Evolutionary conservation across 192 early-diverging fungal species (phyloP), one percentile per base, ranked within the genome.

Genomic region (Backusella tuberculispora): DNA sequence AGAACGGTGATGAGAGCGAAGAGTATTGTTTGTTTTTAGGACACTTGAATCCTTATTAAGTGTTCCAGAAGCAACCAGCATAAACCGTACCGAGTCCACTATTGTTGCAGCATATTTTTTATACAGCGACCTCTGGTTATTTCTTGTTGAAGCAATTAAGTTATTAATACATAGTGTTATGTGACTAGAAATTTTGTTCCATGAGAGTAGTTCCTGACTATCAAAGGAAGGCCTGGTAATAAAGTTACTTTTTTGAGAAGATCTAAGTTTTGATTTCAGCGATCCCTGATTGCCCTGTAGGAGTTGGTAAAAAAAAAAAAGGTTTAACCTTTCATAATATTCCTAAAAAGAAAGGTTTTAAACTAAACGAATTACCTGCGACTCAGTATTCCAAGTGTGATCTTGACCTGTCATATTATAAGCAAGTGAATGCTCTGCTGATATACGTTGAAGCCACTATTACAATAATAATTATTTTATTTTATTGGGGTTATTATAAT

Each of bases 1-100:
- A 21, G 86, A 86, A 6, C 83, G 81, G 37, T 78, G 72, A 37
- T 69, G 68, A 7, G 53, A 44, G 1, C 72, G 72, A 15, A 78
- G 43, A 5, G 56, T 56, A 26, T 83, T 84, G 34, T 53, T 68
- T n/a, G 75, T 90, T 79, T 38, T 80, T 80, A 76, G 81, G 9
- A 86, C 80, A 10, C 86, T 85, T 0, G 91, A 88, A 26, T 95
- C 90, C 65, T 89, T 90, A 34, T 88, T 88, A 0, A 92, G 83
- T 0, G 91, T 87, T 42, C 90, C 92, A 7, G 93, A 95, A 17
- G 93, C 88, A 64, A 90, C 90, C 37, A 99, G 85, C 91, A 99
- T 92, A 9, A 91, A 87, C 19, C 96, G 88, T 53, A 99, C 91
- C 42, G 93, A 87, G 40, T 91, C 87, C 14, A 97, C 90, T 7